These are phyloP conservation scores for Suillus luteus DNA, from an alignment of 768 basidiomycete species.

Conservation along the genomic window DNA sequence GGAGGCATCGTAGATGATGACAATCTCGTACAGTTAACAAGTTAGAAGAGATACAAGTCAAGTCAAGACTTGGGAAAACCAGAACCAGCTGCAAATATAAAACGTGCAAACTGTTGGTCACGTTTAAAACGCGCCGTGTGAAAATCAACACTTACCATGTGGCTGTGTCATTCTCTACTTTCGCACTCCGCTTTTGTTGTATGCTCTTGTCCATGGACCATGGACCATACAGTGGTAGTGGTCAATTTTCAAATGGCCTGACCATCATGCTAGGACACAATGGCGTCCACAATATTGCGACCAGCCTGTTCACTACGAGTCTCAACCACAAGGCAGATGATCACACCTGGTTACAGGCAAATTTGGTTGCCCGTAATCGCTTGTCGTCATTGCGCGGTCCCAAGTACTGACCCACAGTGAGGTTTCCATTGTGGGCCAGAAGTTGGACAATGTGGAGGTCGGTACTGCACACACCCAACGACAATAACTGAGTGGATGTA, in stretches of 20 bases:
- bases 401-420: background rate
- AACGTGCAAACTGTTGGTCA: constrained; percentile 21
- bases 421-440: background rate
- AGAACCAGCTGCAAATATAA: constrained; percentile 8
- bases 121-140: constrained; percentile 37
- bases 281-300: background rate
- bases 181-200: constrained; percentile 29
- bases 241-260: background rate
- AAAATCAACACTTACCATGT: constrained; percentile 31
- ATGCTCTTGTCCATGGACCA: background rate
- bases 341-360: background rate
- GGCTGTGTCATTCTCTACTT: constrained; percentile 19
- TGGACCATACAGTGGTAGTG: background rate
- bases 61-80: constrained; percentile 12
- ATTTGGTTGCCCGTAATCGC: background rate
- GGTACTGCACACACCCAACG: background rate
- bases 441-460: background rate
- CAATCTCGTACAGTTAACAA: constrained; percentile 2
- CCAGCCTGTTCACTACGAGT: background rate
- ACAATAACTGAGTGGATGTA: background rate
- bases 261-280: background rate
- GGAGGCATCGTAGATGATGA: background rate
- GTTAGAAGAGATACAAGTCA: constrained; percentile 9
- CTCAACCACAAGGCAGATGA: background rate
- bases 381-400: background rate